These are phyloP conservation scores for Helicostylum pulchrum DNA, from an alignment of 192 early-diverging fungal species.

Conservation along the genomic window DNA sequence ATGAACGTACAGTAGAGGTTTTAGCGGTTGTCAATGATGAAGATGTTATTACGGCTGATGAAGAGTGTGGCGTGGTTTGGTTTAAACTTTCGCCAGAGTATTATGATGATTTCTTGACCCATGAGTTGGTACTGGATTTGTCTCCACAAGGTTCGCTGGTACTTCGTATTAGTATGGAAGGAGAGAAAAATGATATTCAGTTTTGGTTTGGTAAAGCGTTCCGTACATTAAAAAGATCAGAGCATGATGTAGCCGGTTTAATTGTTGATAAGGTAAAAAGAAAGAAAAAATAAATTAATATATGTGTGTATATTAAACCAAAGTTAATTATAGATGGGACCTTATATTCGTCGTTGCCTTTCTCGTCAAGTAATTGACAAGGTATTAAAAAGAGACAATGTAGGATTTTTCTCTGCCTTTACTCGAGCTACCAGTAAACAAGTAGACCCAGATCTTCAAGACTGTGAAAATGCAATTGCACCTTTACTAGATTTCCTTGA, in stretches of 20 bases:
- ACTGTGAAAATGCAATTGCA: conserved; percentile 64
- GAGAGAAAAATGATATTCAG: conserved; percentile 74
- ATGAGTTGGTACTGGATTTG: conserved; percentile 66
- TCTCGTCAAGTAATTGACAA: conserved; percentile 55
- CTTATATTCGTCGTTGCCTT: conserved; percentile 60
- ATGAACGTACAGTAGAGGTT: conserved; percentile 44
- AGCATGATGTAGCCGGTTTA: conserved; percentile 63
- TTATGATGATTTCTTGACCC: conserved; percentile 59
- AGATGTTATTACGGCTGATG: conserved; percentile 49
- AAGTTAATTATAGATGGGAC: conserved; percentile 51
- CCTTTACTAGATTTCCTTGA: conserved; percentile 81
- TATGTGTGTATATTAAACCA: background rate
- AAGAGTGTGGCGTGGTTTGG: conserved; percentile 57
- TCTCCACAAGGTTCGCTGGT: conserved; percentile 65
- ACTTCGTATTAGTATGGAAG: conserved; percentile 72
- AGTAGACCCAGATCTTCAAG: conserved; percentile 37
- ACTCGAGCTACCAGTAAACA: conserved; percentile 31
- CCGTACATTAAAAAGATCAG: conserved; percentile 63
- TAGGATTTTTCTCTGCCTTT: conserved; percentile 41
- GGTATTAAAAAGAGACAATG: conserved; percentile 44
- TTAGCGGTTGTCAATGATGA: conserved; percentile 47
- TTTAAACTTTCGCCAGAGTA: conserved; percentile 55
- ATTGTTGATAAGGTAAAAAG: conserved; percentile 62
- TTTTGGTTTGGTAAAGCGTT: conserved; percentile 81
- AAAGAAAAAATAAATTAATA: too few species aligned